phyloP scores from a whole-genome alignment of 352 stramenopile genomes.

The Nothophytophthora sp. region DNA sequence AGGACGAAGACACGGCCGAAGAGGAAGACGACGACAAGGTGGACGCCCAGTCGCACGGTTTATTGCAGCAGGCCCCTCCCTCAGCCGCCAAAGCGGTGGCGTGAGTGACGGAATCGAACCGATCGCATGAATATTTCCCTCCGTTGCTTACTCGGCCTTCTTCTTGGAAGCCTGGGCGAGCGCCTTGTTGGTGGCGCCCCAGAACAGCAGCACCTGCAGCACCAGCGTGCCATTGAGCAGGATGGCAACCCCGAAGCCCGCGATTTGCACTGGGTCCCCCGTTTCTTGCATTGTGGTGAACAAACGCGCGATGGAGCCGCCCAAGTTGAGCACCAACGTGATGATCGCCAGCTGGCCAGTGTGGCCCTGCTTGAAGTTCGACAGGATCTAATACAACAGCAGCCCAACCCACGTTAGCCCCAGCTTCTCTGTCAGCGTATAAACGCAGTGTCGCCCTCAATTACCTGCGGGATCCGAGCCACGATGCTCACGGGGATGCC shows the following conservation, averaged over 20 bases:
- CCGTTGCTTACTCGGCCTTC: constrained; percentile 53
- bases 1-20: constrained; percentile 29
- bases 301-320: constrained; percentile 74
- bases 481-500: constrained; percentile 80
- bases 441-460: neutral
- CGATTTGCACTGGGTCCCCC: constrained; percentile 70
- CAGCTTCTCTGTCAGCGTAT: neutral
- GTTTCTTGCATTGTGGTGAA: constrained; percentile 91
- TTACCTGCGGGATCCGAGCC: constrained; percentile 79
- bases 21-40: constrained; percentile 28
- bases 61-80: constrained; percentile 21
- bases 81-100: constrained; percentile 20
- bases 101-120: constrained; percentile 4
- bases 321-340: constrained; percentile 85
- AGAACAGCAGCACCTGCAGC: constrained; percentile 82
- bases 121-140: neutral
- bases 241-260: constrained; percentile 70
- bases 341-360: constrained; percentile 89
- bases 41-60: constrained; percentile 25
- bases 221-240: constrained; percentile 80
- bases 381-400: constrained; percentile 59
- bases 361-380: constrained; percentile 90
- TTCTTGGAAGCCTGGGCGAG: constrained; percentile 63
- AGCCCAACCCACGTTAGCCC: no score
- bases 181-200: constrained; percentile 77